phyloP scores from a whole-genome alignment of 2,329 filamentous ascomycete genomes.

The Truncatella angustata region DNA sequence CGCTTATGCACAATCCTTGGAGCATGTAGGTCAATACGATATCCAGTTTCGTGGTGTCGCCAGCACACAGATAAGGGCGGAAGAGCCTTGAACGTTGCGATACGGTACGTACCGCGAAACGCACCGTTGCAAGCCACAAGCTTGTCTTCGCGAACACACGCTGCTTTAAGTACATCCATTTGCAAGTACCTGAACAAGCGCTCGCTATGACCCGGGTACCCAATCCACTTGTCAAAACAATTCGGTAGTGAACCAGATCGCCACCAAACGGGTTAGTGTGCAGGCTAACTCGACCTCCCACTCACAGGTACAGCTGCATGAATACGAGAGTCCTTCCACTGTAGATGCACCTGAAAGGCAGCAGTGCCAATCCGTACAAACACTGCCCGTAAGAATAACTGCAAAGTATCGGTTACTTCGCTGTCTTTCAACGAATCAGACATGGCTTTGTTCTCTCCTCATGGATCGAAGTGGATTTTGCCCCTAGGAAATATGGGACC shows the following conservation, averaged over 20 bases:
- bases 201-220: not conserved
- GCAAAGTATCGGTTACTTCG: too few species aligned
- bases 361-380: not conserved
- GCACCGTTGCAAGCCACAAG: conserved; percentile 5
- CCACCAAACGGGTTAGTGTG: not conserved
- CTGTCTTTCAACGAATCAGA: too few species aligned
- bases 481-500: too few species aligned
- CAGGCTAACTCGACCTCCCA: not conserved
- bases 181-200: not conserved
- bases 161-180: not conserved
- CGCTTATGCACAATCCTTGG: too few species aligned
- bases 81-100: too few species aligned
- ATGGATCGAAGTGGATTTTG: too few species aligned
- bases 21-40: too few species aligned
- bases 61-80: not conserved
- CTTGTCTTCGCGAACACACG: not conserved
- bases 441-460: too few species aligned
- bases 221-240: not conserved
- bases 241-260: not conserved
- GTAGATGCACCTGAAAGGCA: not conserved
- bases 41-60: not conserved
- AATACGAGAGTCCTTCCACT: conserved; percentile 4
- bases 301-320: conserved; percentile 5
- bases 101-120: not conserved
- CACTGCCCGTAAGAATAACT: too few species aligned